Evolutionary conservation across 371 early-diverging fungal species (phyloP).

Genomic region (Zancudomyces culisetae): DNA sequence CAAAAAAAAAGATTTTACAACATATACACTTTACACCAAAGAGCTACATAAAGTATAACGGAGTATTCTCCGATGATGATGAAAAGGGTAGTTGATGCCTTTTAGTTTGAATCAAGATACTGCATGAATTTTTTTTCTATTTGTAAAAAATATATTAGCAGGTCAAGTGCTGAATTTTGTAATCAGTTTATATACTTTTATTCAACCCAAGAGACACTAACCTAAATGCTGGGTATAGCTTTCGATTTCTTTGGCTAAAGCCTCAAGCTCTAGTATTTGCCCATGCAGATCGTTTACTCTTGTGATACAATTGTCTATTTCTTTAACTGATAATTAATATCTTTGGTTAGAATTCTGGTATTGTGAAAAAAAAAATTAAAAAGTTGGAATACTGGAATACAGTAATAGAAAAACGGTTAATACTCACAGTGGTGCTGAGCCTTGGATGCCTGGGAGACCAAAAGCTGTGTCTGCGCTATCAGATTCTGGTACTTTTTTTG

Average conservation of each 20-base stretch:
- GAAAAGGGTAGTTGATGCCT: too few species aligned
- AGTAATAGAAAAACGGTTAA: not conserved
- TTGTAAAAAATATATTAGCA: not conserved
- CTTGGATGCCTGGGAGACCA: not conserved
- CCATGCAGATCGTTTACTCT: not conserved
- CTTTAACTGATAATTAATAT: not conserved
- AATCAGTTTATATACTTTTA: too few species aligned
- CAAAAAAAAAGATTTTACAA: too few species aligned
- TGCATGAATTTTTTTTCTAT: not conserved
- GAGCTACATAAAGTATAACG: too few species aligned
- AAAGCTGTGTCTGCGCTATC: not conserved
- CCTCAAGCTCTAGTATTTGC: not conserved
- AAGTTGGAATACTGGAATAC: not conserved
- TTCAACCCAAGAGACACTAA: too few species aligned
- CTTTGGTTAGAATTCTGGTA: not conserved
- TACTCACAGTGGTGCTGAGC: not conserved
- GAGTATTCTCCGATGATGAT: too few species aligned
- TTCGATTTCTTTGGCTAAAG: not conserved
- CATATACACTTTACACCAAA: too few species aligned
- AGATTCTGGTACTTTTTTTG: conserved; percentile 1
- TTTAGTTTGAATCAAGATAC: not conserved
- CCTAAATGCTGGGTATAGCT: not conserved
- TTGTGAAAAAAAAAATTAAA: not conserved
- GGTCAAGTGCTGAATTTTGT: too few species aligned
- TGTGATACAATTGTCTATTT: not conserved